Evolutionary conservation across 2,329 filamentous ascomycete genomes (phyloP).

Genomic region (Aulographum hederae): DNA sequence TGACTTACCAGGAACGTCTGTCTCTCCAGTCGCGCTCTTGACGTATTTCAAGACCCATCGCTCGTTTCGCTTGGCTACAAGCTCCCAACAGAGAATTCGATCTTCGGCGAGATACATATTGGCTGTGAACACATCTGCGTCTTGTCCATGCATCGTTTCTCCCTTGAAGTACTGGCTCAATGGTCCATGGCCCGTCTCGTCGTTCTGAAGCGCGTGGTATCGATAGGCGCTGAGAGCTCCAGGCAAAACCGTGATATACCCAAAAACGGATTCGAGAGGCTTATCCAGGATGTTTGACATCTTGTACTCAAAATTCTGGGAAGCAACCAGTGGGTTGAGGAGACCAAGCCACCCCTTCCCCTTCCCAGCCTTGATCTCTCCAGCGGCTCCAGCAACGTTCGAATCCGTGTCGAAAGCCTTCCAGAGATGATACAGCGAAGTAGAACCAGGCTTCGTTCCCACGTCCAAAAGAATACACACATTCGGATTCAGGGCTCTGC

Average conservation of each 20-base stretch:
- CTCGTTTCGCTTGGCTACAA: slow-evolving; percentile 87
- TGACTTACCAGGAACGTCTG: slow-evolving; percentile 77
- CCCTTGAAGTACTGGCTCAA: slow-evolving; percentile 99
- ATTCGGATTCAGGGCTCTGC: slow-evolving; percentile 79
- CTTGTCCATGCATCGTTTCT: slow-evolving; percentile 86
- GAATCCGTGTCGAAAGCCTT: slow-evolving; percentile 98
- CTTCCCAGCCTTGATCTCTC: slow-evolving; percentile 95
- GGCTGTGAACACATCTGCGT: slow-evolving; percentile 92
- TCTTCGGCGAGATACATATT: slow-evolving; percentile 92
- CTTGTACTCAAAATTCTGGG: slow-evolving; percentile 99
- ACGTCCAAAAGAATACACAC: slow-evolving; percentile 95
- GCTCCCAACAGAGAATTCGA: slow-evolving; percentile 81
- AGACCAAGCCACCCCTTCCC: slow-evolving; percentile 68
- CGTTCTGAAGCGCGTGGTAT: slow-evolving; percentile 91
- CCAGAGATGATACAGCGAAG: slow-evolving; percentile 93
- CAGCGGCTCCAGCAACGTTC: slow-evolving; percentile 88
- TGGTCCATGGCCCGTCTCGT: slow-evolving; percentile 85
- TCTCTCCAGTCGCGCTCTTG: slow-evolving; percentile 89
- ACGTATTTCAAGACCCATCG: slow-evolving; percentile 98
- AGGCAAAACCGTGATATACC: slow-evolving; percentile 92
- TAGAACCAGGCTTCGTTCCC: slow-evolving; percentile 75
- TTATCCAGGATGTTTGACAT: slow-evolving; percentile 99
- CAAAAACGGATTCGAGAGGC: slow-evolving; percentile 89
- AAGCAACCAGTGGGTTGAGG: slow-evolving; percentile 85
- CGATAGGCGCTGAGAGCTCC: slow-evolving; percentile 90